Evolutionary conservation across 352 stramenopile species (phyloP).

Genomic region (Phytophthora agathidicida): DNA sequence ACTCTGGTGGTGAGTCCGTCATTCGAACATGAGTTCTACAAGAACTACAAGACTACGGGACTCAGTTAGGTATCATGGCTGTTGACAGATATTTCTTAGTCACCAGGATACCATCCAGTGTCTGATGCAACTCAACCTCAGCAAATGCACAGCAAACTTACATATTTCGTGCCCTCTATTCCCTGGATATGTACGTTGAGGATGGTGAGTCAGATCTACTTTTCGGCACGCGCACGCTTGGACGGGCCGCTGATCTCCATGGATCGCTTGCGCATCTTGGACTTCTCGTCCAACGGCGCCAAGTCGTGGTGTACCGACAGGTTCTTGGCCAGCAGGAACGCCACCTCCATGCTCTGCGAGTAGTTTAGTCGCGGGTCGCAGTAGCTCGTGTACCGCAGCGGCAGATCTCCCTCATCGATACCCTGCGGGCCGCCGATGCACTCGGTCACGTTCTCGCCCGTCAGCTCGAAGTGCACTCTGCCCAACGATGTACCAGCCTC

Average conservation of each 20-base stretch:
- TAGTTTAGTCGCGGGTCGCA: constrained; percentile 99
- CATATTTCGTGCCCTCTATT: constrained; percentile 22
- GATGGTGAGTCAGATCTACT: no score
- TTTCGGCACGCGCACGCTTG: constrained; percentile 46
- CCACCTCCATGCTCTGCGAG: constrained; percentile 97
- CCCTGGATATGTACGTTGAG: neutral
- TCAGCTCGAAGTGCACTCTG: constrained; percentile 98
- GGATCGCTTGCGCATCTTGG: constrained; percentile 61
- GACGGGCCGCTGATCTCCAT: constrained; percentile 50
- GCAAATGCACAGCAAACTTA: constrained; percentile 16
- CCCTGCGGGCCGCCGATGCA: constrained; percentile 96
- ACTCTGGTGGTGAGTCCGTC: no score
- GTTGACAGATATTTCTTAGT: no score
- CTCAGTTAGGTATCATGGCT: no score
- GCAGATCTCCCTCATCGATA: constrained; percentile 94
- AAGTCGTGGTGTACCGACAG: constrained; percentile 72
- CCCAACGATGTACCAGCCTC: constrained; percentile 93
- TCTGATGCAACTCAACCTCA: no score
- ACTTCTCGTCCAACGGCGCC: constrained; percentile 68
- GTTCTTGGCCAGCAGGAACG: constrained; percentile 96
- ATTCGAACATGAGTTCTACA: no score
- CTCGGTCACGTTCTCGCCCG: constrained; percentile 98
- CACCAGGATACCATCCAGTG: no score
- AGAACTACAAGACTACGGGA: no score
- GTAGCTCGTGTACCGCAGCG: constrained; percentile 95